Evolutionary conservation across 2,329 filamentous ascomycete genomes (phyloP).

Genomic region (Amylocarpus encephaloides): DNA sequence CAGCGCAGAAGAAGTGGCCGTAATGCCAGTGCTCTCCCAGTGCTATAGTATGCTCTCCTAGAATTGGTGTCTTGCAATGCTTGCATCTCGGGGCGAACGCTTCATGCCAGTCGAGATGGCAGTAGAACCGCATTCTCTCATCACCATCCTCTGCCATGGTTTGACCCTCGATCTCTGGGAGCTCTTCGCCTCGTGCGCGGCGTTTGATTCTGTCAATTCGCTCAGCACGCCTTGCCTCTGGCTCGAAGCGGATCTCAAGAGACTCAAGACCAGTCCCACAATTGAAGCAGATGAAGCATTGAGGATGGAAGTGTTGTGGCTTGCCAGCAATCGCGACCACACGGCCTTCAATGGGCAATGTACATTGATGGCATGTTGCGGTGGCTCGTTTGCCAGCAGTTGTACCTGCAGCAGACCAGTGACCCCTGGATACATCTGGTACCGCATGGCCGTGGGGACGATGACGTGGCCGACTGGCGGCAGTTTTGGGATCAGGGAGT

Average conservation of each 20-base stretch:
- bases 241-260: conserved; percentile 93
- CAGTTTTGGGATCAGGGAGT: conserved; percentile 35
- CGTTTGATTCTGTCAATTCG: conserved; percentile 69
- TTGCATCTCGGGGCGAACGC: conserved; percentile 88
- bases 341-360: conserved; percentile 78
- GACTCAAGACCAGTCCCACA: conserved; percentile 87
- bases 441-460: conserved; percentile 33
- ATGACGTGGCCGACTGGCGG: conserved; percentile 23
- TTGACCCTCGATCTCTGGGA: conserved; percentile 56
- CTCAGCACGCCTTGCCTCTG: conserved; percentile 61
- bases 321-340: conserved; percentile 77
- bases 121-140: conserved; percentile 77
- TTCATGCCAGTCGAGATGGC: conserved; percentile 98
- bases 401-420: conserved; percentile 51
- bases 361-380: conserved; percentile 78
- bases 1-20: conserved; percentile 97
- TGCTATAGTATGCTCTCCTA: conserved; percentile 89
- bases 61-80: conserved; percentile 92
- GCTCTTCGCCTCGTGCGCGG: conserved; percentile 50
- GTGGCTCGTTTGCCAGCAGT: conserved; percentile 46
- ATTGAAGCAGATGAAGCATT: conserved; percentile 84
- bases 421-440: conserved; percentile 31
- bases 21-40: conserved; percentile 95
- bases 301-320: conserved; percentile 75
- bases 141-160: conserved; percentile 68